Conservation (phyloP, 2,329 filamentous ascomycete genomes). For the Phoma sp. region DNA sequence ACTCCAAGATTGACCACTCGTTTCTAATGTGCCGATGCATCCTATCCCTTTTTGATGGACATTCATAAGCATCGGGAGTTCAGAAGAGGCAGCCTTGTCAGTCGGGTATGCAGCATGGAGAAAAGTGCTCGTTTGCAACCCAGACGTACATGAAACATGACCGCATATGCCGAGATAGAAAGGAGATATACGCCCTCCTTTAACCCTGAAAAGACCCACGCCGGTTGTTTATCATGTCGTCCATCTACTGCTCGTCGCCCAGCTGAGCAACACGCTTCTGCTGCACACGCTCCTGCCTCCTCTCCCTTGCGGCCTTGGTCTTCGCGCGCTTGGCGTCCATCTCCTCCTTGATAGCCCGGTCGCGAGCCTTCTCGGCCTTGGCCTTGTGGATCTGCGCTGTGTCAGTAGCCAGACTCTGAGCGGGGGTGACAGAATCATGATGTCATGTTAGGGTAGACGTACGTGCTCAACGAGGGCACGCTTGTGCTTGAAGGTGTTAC, state of each 20-base stretch:
- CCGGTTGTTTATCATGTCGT: slow-evolving; percentile 50
- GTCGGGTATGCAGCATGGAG: slow-evolving; percentile 48
- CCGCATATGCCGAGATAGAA: slow-evolving; percentile 53
- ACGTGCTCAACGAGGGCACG: slow-evolving; percentile 99
- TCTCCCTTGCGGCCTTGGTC: slow-evolving; percentile 99
- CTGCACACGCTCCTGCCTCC: slow-evolving; percentile 89
- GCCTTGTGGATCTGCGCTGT: slow-evolving; percentile 91
- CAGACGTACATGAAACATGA: slow-evolving; percentile 55
- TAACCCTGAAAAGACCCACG: slow-evolving; percentile 52
- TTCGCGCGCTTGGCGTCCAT: slow-evolving; percentile 99
- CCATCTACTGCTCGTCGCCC: slow-evolving; percentile 65
- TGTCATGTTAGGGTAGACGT: slow-evolving; percentile 63
- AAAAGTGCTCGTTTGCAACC: slow-evolving; percentile 49
- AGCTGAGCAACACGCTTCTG: slow-evolving; percentile 89
- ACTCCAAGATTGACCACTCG: slow-evolving; percentile 42
- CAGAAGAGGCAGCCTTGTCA: slow-evolving; percentile 44
- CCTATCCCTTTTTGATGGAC: slow-evolving; percentile 46
- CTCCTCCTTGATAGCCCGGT: slow-evolving; percentile 96
- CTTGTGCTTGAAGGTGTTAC: slow-evolving; percentile 99
- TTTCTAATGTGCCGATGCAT: slow-evolving; percentile 45
- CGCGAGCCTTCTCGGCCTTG: slow-evolving; percentile 99
- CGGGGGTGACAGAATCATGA: slow-evolving; percentile 42
- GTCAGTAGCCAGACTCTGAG: slow-evolving; percentile 34
- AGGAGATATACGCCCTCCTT: slow-evolving; percentile 50
- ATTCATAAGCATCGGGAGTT: slow-evolving; percentile 45